phyloP scores from a whole-genome alignment of 352 stramenopile species.

The Ophiocytium majus region DNA sequence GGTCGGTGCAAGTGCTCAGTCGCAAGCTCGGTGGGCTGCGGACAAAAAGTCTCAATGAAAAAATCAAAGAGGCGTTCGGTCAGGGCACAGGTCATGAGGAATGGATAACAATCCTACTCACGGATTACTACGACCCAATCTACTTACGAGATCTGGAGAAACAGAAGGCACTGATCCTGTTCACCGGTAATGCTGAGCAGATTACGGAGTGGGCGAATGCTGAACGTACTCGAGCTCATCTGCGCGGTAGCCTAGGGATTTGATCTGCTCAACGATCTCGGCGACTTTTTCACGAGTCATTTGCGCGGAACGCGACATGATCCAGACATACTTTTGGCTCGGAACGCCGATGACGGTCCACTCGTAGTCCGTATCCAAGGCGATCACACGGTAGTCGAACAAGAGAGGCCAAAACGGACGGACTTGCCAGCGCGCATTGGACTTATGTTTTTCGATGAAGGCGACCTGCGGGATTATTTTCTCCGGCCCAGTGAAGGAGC shows the following conservation, averaged over 20 bases:
- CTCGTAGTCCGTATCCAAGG: neutral
- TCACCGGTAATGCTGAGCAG: neutral
- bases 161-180: neutral
- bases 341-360: constrained; percentile 5
- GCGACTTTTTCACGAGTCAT: constrained; percentile 4
- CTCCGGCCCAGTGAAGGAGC: neutral
- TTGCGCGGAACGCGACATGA: neutral
- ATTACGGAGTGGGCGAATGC: neutral
- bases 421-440: constrained; percentile 9
- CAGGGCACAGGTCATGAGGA: neutral
- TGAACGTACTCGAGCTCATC: no score
- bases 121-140: constrained; percentile 13
- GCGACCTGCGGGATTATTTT: neutral
- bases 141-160: neutral
- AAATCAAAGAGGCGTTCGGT: neutral
- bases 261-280: no score
- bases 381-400: constrained; percentile 1
- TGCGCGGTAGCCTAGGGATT: no score
- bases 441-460: neutral
- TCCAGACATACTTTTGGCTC: constrained; percentile 9
- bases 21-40: neutral
- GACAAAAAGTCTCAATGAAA: neutral
- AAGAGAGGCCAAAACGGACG: neutral
- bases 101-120: neutral
- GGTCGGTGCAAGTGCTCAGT: neutral